A percentile compares a stretch with the other conserved stretches of the same genome.
phyloP scores from a whole-genome alignment of 2,329 filamentous ascomycete genomes.

The Plectosphaerella plurivora region DNA sequence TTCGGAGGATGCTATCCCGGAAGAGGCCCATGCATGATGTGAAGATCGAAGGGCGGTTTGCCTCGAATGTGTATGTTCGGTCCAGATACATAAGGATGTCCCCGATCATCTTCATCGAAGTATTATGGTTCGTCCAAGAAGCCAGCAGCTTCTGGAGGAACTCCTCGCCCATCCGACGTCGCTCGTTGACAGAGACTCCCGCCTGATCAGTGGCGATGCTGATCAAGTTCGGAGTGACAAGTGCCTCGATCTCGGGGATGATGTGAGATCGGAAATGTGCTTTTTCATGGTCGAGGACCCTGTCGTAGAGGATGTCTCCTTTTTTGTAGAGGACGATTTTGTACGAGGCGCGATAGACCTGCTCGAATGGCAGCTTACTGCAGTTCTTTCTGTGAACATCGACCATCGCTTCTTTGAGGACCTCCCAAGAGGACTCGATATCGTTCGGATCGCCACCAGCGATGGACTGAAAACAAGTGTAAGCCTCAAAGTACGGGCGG shows the following conservation, averaged over 20 bases:
- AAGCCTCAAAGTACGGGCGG: too few relatives aligned
- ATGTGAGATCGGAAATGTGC: slow-evolving; percentile 75
- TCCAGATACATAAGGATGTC: slow-evolving; percentile 99
- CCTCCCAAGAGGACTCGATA: slow-evolving; percentile 81
- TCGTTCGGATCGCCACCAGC: slow-evolving; percentile 56
- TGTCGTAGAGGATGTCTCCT: slow-evolving; percentile 74
- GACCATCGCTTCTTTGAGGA: slow-evolving; percentile 68
- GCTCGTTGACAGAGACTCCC: slow-evolving; percentile 69
- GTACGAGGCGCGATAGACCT: slow-evolving; percentile 90
- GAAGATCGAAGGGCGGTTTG: slow-evolving; percentile 72
- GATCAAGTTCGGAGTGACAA: slow-evolving; percentile 64
- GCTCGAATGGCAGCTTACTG: slow-evolving; percentile 86
- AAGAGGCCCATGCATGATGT: slow-evolving; percentile 82
- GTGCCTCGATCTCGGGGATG: slow-evolving; percentile 61
- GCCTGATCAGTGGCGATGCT: slow-evolving; percentile 52
- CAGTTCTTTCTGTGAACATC: slow-evolving; percentile 94
- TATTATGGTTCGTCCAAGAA: slow-evolving; percentile 84
- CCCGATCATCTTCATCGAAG: slow-evolving; percentile 93
- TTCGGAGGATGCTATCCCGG: slow-evolving; percentile 75
- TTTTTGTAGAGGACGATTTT: slow-evolving; percentile 89
- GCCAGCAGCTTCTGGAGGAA: slow-evolving; percentile 73
- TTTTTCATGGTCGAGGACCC: slow-evolving; percentile 76
- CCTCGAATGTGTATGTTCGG: slow-evolving; percentile 71
- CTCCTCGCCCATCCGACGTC: slow-evolving; percentile 73
- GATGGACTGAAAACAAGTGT: slow-evolving; percentile 17